Conservation (phyloP, 345 rosid genomes). For the Tarenaya hassleriana region DNA sequence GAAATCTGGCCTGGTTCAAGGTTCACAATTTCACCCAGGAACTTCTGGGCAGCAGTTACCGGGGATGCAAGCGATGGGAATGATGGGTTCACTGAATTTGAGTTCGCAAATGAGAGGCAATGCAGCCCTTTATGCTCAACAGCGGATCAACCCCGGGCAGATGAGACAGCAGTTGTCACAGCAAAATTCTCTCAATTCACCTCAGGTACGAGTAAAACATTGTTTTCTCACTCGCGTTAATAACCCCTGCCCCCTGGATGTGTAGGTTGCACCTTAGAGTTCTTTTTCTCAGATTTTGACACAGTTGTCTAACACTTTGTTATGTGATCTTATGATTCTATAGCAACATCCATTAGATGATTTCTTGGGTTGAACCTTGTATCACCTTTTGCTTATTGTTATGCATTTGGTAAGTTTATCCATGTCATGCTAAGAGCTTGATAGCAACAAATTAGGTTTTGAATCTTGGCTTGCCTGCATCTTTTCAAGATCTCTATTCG, state of each 20-base stretch:
- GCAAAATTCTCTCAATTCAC: constrained; percentile 52
- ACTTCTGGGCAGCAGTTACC: constrained; percentile 75
- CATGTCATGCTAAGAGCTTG: no score
- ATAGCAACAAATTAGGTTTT: no score
- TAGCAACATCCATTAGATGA: no score
- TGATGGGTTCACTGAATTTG: constrained; percentile 66
- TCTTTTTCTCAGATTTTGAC: constrained; percentile 2
- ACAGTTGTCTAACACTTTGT: not conserved
- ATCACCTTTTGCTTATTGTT: constrained; percentile 1
- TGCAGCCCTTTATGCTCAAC: constrained; percentile 65
- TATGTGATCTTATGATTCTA: constrained; percentile 8
- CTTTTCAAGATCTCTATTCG: no score
- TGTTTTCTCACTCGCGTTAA: not conserved
- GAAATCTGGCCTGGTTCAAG: constrained; percentile 64
- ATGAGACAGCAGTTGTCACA: constrained; percentile 73
- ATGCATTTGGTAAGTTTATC: not conserved
- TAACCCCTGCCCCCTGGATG: not conserved
- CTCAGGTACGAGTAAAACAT: constrained; percentile 44
- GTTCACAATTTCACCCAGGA: constrained; percentile 73
- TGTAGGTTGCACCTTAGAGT: not conserved
- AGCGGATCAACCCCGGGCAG: constrained; percentile 55
- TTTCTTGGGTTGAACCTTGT: no score
- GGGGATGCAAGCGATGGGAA: constrained; percentile 84
- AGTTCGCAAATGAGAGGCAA: constrained; percentile 55
- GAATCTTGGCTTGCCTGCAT: not conserved